Percentiles rank a stretch among this genome's conserved stretches.
phyloP scores from a whole-genome alignment of 352 stramenopile genomes.

The Phytophthora hybrid region DNA sequence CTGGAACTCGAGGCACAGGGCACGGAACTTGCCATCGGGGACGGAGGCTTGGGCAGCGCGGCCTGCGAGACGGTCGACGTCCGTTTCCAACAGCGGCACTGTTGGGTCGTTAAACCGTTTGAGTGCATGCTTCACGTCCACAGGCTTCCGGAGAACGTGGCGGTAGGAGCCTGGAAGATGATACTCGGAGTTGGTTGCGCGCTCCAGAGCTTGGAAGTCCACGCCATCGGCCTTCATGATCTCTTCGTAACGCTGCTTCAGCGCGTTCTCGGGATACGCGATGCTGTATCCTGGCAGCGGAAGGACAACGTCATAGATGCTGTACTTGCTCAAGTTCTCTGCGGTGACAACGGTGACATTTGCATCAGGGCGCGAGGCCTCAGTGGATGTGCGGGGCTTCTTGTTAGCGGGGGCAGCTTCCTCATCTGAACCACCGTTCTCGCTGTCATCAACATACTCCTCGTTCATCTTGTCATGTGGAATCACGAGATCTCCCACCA shows the following conservation, averaged over 20 bases:
- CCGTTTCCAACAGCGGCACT: constrained; percentile 94
- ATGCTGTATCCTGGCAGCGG: constrained; percentile 95
- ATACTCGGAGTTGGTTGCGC: constrained; percentile 90
- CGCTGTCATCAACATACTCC: constrained; percentile 47
- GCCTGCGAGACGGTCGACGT: constrained; percentile 84
- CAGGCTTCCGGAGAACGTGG: constrained; percentile 91
- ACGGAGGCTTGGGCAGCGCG: constrained; percentile 58
- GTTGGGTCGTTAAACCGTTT: constrained; percentile 94
- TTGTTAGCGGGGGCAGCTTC: constrained; percentile 28
- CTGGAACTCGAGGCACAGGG: constrained; percentile 86
- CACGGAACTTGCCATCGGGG: constrained; percentile 62
- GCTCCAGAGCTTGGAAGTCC: constrained; percentile 71
- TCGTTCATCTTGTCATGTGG: constrained; percentile 48
- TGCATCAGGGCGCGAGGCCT: constrained; percentile 47
- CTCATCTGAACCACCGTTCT: constrained; percentile 18
- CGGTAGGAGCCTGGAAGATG: constrained; percentile 94
- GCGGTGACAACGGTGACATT: constrained; percentile 71
- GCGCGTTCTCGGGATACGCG: constrained; percentile 84
- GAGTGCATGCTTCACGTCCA: constrained; percentile 91
- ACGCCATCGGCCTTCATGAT: constrained; percentile 68
- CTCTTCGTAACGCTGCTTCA: constrained; percentile 76
- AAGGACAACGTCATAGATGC: constrained; percentile 96
- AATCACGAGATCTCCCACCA: constrained; percentile 94
- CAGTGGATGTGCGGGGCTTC: constrained; percentile 39
- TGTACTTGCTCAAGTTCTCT: constrained; percentile 92